phyloP scores from a whole-genome alignment of 2,329 filamentous ascomycete genomes.

The Penicillium sp. region DNA sequence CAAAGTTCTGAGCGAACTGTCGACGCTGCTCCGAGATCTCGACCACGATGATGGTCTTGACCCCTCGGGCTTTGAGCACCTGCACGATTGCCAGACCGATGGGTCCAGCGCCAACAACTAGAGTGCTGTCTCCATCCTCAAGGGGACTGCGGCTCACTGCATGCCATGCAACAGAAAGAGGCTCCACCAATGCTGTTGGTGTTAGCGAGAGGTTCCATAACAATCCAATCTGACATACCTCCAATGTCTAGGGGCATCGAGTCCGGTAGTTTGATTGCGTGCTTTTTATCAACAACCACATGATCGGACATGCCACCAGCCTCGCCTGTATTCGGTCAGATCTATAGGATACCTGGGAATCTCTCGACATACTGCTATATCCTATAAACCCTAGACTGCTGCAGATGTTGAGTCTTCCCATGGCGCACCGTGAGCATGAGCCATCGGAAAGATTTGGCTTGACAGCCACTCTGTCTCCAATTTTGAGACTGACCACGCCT shows the following conservation, averaged over 20 bases:
- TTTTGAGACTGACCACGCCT: constrained; percentile 50
- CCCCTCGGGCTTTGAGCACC: constrained; percentile 58
- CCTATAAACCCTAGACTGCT: constrained; percentile 60
- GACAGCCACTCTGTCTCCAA: constrained; percentile 63
- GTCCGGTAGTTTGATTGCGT: constrained; percentile 28
- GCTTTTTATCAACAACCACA: constrained; percentile 25
- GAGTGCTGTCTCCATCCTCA: constrained; percentile 49
- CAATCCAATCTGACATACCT: constrained; percentile 20
- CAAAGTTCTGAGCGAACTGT: constrained; percentile 58
- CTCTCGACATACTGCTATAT: constrained; percentile 42
- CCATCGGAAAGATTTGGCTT: constrained; percentile 65
- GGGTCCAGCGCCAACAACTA: constrained; percentile 65
- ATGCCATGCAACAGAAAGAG: constrained; percentile 67
- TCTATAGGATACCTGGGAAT: constrained; percentile 35
- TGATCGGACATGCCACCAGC: constrained; percentile 36
- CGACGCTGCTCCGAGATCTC: constrained; percentile 59
- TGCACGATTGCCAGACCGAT: constrained; percentile 66
- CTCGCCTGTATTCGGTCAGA: constrained; percentile 48
- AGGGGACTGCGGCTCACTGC: constrained; percentile 57
- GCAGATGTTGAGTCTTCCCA: constrained; percentile 62
- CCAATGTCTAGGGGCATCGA: constrained; percentile 25
- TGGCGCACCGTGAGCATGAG: constrained; percentile 59
- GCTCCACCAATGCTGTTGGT: constrained; percentile 61
- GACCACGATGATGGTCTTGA: constrained; percentile 60
- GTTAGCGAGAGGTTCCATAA: background rate